Percentiles rank a stretch among this genome's conserved stretches.
Conservation (phyloP, 306 rosid species). For the Senna tora region DNA sequence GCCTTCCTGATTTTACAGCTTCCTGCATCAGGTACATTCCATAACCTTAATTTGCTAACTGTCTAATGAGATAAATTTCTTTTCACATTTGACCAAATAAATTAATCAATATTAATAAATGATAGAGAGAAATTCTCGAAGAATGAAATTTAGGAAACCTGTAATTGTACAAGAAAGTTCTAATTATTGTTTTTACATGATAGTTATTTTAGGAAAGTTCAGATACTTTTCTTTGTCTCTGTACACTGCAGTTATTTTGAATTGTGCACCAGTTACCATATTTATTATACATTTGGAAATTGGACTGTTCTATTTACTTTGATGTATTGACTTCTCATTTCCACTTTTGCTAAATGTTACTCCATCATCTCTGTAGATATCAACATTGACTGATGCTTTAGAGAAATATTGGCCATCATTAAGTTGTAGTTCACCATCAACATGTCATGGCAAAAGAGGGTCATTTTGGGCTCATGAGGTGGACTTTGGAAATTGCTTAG, state of each 20-base stretch:
- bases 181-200: conserved; percentile 13
- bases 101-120: conserved; percentile 1
- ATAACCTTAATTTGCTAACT: conserved; percentile 23
- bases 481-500: conserved; percentile 40
- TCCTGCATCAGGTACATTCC: conserved; percentile 10
- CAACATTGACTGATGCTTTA: conserved; percentile 58
- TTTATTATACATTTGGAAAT: conserved; percentile 24
- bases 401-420: conserved; percentile 86
- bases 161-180: conserved; percentile 20
- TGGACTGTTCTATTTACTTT: conserved; percentile 9
- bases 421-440: conserved; percentile 71
- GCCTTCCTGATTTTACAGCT: neutral
- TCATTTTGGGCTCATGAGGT: conserved; percentile 99
- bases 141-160: conserved; percentile 10
- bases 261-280: conserved; percentile 4
- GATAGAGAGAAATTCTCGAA: neutral
- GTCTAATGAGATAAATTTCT: conserved; percentile 16
- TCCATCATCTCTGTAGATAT: conserved; percentile 61
- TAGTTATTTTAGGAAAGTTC: conserved; percentile 7
- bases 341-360: conserved; percentile 4
- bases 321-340: conserved; percentile 22
- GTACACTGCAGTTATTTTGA: conserved; percentile 19
- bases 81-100: conserved; percentile 8
- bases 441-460: conserved; percentile 80
- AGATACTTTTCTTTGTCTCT: neutral